Conservation (phyloP, 139 green algal genomes). For the Chlamydomonas sp. region DNA sequence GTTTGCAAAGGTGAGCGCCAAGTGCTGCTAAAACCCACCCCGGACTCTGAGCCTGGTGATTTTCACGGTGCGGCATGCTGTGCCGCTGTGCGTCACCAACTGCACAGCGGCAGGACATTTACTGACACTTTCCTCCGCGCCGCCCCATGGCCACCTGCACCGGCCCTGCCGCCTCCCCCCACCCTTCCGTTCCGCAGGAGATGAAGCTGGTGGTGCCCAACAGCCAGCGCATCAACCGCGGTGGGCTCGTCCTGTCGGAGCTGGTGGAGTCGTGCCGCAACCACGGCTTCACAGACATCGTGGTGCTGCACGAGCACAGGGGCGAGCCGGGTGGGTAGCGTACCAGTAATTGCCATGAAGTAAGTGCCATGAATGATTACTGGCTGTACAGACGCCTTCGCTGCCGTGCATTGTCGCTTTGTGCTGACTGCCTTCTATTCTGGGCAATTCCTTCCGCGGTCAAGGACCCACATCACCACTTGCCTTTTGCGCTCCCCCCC, state of each 20-base stretch:
- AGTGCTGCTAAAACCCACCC: no score
- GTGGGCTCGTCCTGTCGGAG: conserved; percentile 74
- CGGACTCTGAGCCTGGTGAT: no score
- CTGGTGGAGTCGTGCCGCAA: conserved; percentile 39
- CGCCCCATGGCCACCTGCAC: background rate
- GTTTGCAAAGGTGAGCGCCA: conserved; percentile 89
- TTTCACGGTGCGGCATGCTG: background rate
- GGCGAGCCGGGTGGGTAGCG: conserved; percentile 84
- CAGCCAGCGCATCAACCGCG: conserved; percentile 90
- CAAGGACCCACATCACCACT: background rate
- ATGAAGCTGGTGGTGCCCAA: conserved; percentile 96
- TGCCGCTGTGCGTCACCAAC: background rate
- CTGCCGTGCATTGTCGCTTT: no score
- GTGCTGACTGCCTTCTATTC: no score
- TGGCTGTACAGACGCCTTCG: no score
- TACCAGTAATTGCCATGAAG: background rate
- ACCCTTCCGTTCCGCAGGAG: conserved; percentile 65
- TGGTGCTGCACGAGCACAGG: conserved; percentile 98
- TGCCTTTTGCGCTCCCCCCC: background rate
- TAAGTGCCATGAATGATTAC: no score
- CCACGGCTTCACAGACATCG: conserved; percentile 96
- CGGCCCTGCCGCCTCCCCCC: background rate
- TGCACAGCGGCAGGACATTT: background rate
- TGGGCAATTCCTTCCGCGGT: background rate
- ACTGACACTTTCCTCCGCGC: background rate